Evolutionary conservation across 768 basidiomycete genomes (phyloP), one percentile per base, ranked within the genome.

Genomic region (Lentinula sp.): DNA sequence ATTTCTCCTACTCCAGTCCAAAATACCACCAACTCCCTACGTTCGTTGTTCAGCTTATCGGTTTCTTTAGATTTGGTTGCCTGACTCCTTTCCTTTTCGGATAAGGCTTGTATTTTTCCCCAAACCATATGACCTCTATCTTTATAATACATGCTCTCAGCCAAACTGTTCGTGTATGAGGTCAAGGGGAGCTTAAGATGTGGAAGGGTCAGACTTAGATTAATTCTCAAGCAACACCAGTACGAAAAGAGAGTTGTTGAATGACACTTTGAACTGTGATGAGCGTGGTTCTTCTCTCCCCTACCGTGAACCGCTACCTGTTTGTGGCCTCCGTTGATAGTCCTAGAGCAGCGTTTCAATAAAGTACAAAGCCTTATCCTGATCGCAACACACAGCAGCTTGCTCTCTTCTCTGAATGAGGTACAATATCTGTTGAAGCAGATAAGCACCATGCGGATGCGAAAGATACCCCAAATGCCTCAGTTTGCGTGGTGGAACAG

Each of bases 21-120:
- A 28, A 56, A 40, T 28, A 43, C 13, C 53, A 37, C 16, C 35
- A 18, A 54, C 11, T 16, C 32, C 16, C 50, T 34, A 51, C 50
- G 34, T 35, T 52, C 50, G 31, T 52, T 52, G 31, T 37, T 40
- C 37, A 21, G n/a, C n/a, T 54, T 39, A 32, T 54, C 21, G 15
- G 6, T 10, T 52, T 18, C 10, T 52, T 39, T 37, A 37, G 37
- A 39, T 37, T 18, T 37, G 18, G 53, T 39, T 37, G 53, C 53
- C 53, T 54, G 35, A 34, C 16, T 21, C 32, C 53, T 21, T 54
- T n/a, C 18, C 32, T 54, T 39, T 54, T 18, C 35, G 35, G 53
- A 54, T 34, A 39, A 54, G 37, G 53, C 34, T 54, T 54, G 53
- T 54, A 54, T 54, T 54, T 54, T 54, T 40, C 37, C 53, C 37